Evolutionary conservation across 2,329 filamentous ascomycete genomes (phyloP).

Genomic region (Dryadomyces quercivorus): DNA sequence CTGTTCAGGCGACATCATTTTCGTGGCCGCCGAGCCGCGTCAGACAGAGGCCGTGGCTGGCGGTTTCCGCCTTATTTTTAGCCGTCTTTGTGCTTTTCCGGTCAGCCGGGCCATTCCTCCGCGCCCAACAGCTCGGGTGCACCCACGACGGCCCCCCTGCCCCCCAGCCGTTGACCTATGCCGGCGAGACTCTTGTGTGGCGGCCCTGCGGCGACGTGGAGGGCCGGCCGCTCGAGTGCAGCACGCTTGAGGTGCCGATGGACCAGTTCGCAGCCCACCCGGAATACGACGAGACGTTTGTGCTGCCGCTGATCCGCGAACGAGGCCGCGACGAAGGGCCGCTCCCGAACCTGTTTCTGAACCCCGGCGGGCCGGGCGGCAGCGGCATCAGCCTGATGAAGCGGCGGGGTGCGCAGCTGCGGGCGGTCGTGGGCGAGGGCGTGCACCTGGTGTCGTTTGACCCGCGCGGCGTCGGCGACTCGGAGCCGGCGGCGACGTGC

Average conservation of each 20-base stretch:
- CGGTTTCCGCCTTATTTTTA: too few species aligned
- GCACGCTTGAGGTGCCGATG: background rate
- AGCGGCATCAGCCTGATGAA: background rate
- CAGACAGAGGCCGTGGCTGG: too few species aligned
- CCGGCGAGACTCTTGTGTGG: background rate
- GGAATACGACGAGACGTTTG: background rate
- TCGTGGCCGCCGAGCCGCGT: too few species aligned
- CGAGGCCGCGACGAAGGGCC: background rate
- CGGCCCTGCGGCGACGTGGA: background rate
- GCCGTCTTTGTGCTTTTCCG: too few species aligned
- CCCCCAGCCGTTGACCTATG: background rate
- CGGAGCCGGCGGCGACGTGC: background rate
- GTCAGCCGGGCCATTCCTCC: too few species aligned
- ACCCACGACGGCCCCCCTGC: background rate
- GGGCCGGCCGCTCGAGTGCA: background rate
- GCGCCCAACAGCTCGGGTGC: too few species aligned
- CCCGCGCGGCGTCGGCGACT: background rate
- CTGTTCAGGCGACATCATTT: too few species aligned
- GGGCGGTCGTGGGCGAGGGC: background rate
- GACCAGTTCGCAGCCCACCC: background rate
- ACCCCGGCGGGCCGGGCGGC: background rate
- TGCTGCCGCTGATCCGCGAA: background rate
- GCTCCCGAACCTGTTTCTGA: background rate
- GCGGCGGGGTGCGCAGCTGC: background rate
- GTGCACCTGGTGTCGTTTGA: constrained; percentile 1